Percentiles rank a stretch among this genome's conserved stretches.
Evolutionary conservation across 306 rosid species (phyloP).

Genomic region (Castanea mollissima): DNA sequence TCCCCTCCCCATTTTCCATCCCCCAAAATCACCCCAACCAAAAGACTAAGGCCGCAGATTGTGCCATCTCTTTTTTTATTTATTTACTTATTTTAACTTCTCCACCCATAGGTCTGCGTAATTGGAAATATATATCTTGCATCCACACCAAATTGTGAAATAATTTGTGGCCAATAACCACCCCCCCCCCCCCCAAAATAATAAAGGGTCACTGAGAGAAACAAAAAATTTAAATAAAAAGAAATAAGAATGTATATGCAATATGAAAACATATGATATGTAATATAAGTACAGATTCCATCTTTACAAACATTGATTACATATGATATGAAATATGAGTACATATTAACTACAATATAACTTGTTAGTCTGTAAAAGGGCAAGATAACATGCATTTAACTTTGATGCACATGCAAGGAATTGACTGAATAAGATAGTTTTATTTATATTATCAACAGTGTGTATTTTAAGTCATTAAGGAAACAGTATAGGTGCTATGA

Average conservation of each 20-base stretch:
- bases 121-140: no score
- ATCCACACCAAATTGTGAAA: background rate
- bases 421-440: background rate
- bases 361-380: background rate
- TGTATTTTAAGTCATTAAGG: background rate
- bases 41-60: no score
- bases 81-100: no score
- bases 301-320: background rate
- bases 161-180: background rate
- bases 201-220: background rate
- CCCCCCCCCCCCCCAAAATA: no score
- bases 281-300: background rate
- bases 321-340: background rate
- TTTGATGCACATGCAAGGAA: conserved; percentile 1
- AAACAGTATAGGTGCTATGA: background rate
- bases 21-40: no score
- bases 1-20: no score
- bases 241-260: background rate
- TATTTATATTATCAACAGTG: background rate
- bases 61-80: no score
- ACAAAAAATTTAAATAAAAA: no score
- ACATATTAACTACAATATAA: background rate
- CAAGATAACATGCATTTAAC: background rate
- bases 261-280: background rate
- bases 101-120: no score